phyloP scores from a whole-genome alignment of 1,284 basidiomycete genomes.

The Trametes hirsuta region DNA sequence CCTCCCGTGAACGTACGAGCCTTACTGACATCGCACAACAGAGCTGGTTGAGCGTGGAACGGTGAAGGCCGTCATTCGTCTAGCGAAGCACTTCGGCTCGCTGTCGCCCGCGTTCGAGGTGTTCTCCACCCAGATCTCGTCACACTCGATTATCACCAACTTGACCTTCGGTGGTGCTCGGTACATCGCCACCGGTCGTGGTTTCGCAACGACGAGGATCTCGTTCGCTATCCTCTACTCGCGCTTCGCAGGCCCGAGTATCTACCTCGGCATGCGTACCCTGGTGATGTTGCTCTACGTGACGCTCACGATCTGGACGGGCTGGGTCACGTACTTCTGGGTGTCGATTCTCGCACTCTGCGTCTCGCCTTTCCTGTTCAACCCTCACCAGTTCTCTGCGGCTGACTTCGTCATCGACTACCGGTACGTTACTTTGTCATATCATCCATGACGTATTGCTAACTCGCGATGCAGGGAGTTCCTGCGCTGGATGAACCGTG shows the following conservation, averaged over 20 bases:
- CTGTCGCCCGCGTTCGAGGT: slow-evolving; percentile 95
- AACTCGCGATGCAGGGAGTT: slow-evolving; percentile 69
- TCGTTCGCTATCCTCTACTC: slow-evolving; percentile 94
- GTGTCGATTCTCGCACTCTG: slow-evolving; percentile 86
- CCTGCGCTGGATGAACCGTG: slow-evolving; percentile 96
- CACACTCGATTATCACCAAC: slow-evolving; percentile 93
- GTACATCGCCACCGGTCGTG: slow-evolving; percentile 99
- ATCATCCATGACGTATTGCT: slow-evolving; percentile 1
- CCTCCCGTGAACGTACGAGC: background rate
- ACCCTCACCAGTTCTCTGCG: slow-evolving; percentile 95
- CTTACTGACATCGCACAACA: slow-evolving; percentile 36
- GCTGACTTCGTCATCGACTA: slow-evolving; percentile 97
- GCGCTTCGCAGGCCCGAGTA: slow-evolving; percentile 94
- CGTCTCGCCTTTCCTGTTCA: slow-evolving; percentile 94
- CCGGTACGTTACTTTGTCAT: slow-evolving; percentile 47
- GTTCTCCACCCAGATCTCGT: slow-evolving; percentile 95
- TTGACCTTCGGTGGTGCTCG: slow-evolving; percentile 94
- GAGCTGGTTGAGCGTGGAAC: slow-evolving; percentile 94
- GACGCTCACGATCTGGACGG: slow-evolving; percentile 87
- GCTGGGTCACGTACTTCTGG: slow-evolving; percentile 97
- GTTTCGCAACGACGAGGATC: slow-evolving; percentile 92
- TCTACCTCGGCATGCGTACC: slow-evolving; percentile 94
- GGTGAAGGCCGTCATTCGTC: slow-evolving; percentile 83
- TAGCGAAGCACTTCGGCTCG: slow-evolving; percentile 91
- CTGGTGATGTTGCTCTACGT: slow-evolving; percentile 90